Evolutionary conservation across 106 monocot genomes (phyloP).

Genomic region (Narthecium ossifragum): DNA sequence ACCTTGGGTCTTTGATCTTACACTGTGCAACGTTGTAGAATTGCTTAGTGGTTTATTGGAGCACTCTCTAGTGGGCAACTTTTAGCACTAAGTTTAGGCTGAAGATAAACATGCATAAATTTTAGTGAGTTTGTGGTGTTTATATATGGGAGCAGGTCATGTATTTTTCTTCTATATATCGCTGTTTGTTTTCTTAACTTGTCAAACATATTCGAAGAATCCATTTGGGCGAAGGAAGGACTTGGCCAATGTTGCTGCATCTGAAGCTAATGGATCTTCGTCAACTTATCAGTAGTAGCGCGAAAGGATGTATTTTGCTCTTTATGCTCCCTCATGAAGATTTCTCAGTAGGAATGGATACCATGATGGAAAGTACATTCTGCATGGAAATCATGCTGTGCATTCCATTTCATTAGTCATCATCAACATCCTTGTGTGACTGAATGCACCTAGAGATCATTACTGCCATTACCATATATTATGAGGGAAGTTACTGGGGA

Average conservation of each 20-base stretch:
- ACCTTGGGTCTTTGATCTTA: too few relatives aligned
- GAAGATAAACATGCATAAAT: too few relatives aligned
- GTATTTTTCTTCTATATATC: neutral
- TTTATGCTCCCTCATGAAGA: slow-evolving; percentile 24
- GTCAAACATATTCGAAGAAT: slow-evolving; percentile 72
- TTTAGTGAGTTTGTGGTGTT: too few relatives aligned
- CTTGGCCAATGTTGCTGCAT: slow-evolving; percentile 17
- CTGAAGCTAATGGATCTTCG: slow-evolving; percentile 45
- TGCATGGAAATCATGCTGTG: slow-evolving; percentile 44
- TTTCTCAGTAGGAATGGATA: slow-evolving; percentile 13
- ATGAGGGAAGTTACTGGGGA: slow-evolving; percentile 5
- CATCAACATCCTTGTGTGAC: slow-evolving; percentile 38
- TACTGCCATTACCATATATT: slow-evolving; percentile 38
- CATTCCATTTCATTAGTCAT: slow-evolving; percentile 36
- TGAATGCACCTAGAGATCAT: slow-evolving; percentile 26
- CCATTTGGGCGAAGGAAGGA: slow-evolving; percentile 97
- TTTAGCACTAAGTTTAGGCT: too few relatives aligned
- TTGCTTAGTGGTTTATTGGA: too few relatives aligned
- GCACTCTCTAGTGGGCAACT: too few relatives aligned
- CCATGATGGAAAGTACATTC: slow-evolving; percentile 35
- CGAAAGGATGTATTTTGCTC: slow-evolving; percentile 32
- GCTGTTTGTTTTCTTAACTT: slow-evolving; percentile 42
- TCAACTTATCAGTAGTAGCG: slow-evolving; percentile 30
- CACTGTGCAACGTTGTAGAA: too few relatives aligned
- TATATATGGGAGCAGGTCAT: neutral